Base-by-base conservation (phyloP, 495 filamentous ascomycete genomes). In the Lasiosphaeria miniovina region DNA sequence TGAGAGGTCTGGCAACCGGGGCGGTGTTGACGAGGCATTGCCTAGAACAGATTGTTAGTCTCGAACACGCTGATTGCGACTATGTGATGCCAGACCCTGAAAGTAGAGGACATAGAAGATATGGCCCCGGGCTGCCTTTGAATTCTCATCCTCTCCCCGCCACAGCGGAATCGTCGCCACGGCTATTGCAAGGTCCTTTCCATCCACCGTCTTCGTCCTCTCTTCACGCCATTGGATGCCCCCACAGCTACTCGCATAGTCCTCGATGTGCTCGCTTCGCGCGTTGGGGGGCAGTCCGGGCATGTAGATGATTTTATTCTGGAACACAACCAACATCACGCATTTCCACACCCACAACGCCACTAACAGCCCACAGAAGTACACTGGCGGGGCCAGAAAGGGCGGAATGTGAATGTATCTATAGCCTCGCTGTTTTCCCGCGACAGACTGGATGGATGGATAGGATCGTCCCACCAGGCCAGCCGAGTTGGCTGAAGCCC, bases 271-370 rank as follows among this genome's bases (percentile, higher is more conserved):
- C 68, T 88, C 83, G 36, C 76, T 61, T 7, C 83, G 74, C 0
- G 82, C 72, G 64, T 75, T 81, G 1, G 88, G 87, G 10, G 88
- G 88, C 7, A 91, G 62, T 36, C 84, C 85, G 0, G 90, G 86
- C 74, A 91, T 90, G 72, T 93, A 93, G 51, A 93, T 85, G 59
- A 94, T 90, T 60, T 90, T 90, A 66, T 93, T 90, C 71, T 92
- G 90, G 67, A 93, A 87, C 5, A 87, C 62, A 17, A 93, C 78
- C 73, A 93, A 84, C 88, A 91, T 90, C 55, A 87, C 68, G 62
- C 88, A 92, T 74, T 94, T 93, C 82, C 87, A 92, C 0, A 80
- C 79, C 86, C 88, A 93, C 10, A 92, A 77, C 5, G 79, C 75
- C 8, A 90, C 59, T 2, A 90, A 70, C 11, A 95, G 74, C 8